Conservation (phyloP, 192 early-diverging fungal species). For the Irineochytrium annulatum region DNA sequence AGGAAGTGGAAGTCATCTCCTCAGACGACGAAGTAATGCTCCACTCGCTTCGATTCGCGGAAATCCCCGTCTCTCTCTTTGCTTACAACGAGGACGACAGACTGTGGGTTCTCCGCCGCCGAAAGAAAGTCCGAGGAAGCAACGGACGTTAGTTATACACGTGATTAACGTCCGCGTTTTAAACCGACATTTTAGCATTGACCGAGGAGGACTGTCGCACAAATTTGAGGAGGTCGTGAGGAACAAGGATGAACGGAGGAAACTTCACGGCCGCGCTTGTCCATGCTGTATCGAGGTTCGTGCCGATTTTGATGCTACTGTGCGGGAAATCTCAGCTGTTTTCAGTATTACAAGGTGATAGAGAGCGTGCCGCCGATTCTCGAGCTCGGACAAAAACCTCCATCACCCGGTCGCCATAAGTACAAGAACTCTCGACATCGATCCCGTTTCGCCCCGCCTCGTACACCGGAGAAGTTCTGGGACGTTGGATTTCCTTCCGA, state of each 20-base stretch:
- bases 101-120: too few relatives aligned
- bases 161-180: too few relatives aligned
- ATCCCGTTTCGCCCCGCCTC: neutral
- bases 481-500: constrained; percentile 14
- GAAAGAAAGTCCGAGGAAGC: too few relatives aligned
- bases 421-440: constrained; percentile 11
- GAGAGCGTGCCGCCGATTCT: constrained; percentile 10
- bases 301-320: neutral
- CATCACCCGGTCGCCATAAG: neutral
- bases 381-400: constrained; percentile 9
- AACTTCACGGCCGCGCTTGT: constrained; percentile 4
- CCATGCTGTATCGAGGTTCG: constrained; percentile 9
- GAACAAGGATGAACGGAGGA: constrained; percentile 5
- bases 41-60: too few relatives aligned
- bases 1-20: too few relatives aligned
- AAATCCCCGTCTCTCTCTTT: too few relatives aligned
- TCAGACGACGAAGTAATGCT: too few relatives aligned
- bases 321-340: neutral
- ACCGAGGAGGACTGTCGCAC: too few relatives aligned
- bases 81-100: too few relatives aligned
- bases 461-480: constrained; percentile 17
- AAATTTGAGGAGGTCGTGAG: constrained; percentile 16
- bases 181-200: too few relatives aligned
- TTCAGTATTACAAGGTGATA: constrained; percentile 4
- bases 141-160: too few relatives aligned